Conservation (phyloP, 2,329 filamentous ascomycete genomes). For the Colletotrichum graminicola region DNA sequence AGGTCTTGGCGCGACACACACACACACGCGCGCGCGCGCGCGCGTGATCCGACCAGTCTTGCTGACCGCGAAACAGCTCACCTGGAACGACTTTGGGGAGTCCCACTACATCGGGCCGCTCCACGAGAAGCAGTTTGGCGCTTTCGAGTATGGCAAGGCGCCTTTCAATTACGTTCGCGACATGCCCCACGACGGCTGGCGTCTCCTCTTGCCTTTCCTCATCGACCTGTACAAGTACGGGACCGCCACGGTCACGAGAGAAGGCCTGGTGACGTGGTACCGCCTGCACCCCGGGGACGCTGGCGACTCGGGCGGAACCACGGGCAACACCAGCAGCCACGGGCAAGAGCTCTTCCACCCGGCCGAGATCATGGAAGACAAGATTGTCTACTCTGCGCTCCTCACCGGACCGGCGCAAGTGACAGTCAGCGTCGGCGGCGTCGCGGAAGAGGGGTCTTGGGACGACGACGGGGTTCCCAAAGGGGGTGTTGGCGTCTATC, state of each 20-base stretch:
- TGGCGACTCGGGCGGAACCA: constrained; percentile 47
- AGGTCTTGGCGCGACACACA: constrained; percentile 48
- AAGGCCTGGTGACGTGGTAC: constrained; percentile 49
- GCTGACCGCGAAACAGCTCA: constrained; percentile 18
- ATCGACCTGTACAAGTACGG: constrained; percentile 52
- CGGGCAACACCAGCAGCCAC: constrained; percentile 48
- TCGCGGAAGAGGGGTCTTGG: constrained; percentile 42
- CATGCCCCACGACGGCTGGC: constrained; percentile 65
- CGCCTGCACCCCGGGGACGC: constrained; percentile 40
- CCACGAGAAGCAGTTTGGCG: constrained; percentile 43
- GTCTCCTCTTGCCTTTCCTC: constrained; percentile 56
- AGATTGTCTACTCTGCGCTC: constrained; percentile 46
- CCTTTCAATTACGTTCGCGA: constrained; percentile 59
- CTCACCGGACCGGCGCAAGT: constrained; percentile 45
- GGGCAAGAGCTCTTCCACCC: constrained; percentile 45
- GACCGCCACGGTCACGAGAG: constrained; percentile 44
- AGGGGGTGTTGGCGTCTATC: constrained; percentile 49
- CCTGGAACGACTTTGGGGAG: constrained; percentile 66
- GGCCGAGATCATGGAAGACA: constrained; percentile 43
- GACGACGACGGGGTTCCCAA: constrained; percentile 43
- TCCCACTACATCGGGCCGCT: constrained; percentile 67
- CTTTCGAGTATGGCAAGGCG: constrained; percentile 33
- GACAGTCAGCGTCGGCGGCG: constrained; percentile 48
- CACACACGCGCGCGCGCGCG: too few relatives aligned
- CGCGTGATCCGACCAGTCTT: rapidly evolving